These are phyloP conservation scores for Talaromyces sp. DNA, from an alignment of 2,329 filamentous ascomycete genomes.

Conservation along the genomic window DNA sequence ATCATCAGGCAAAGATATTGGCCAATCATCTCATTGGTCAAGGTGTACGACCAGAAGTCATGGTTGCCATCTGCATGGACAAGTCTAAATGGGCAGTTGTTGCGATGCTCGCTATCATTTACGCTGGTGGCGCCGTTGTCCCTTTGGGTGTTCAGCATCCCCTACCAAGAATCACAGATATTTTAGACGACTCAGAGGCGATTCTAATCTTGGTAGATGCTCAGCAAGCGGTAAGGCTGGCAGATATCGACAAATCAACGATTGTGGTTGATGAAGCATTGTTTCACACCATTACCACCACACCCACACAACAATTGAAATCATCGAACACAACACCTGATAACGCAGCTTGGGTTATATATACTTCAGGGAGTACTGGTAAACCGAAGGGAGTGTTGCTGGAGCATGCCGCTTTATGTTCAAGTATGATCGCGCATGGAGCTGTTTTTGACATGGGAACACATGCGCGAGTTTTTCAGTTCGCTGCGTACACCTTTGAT, in stretches of 20 bases:
- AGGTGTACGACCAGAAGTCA: constrained; percentile 35
- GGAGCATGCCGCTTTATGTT: constrained; percentile 22
- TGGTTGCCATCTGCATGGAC: constrained; percentile 6
- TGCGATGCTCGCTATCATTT: constrained; percentile 5
- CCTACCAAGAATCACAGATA: neutral
- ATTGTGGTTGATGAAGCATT: neutral
- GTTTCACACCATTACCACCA: neutral
- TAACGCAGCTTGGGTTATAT: neutral
- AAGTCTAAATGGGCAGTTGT: constrained; percentile 12
- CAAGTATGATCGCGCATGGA: constrained; percentile 49
- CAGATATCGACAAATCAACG: neutral
- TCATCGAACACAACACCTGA: neutral
- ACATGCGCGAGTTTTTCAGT: constrained; percentile 57
- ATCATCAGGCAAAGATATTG: neutral
- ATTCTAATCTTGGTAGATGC: neutral
- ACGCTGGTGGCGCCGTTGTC: constrained; percentile 2
- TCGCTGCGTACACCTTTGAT: constrained; percentile 55
- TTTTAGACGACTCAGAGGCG: neutral
- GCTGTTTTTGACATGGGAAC: constrained; percentile 41
- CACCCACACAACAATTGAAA: neutral
- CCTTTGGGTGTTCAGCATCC: neutral
- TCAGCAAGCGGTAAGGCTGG: neutral
- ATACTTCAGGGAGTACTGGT: neutral
- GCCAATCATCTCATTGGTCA: neutral
- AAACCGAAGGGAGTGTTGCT: neutral